Percentiles rank a stretch among this genome's conserved stretches.
Evolutionary conservation across 306 rosid species (phyloP).

Genomic region (apple (Malus domestica)): DNA sequence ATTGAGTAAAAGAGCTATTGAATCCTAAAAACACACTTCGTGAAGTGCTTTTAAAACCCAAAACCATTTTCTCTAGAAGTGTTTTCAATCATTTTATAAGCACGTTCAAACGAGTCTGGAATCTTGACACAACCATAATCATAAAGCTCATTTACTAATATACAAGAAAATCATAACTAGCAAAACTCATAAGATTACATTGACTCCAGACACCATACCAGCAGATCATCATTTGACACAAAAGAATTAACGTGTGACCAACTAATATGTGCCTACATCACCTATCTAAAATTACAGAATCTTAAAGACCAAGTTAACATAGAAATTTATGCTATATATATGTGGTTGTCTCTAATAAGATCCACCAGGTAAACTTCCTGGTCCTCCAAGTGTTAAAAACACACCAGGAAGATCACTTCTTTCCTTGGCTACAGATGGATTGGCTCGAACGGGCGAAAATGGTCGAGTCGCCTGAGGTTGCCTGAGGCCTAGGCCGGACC

Average conservation of each 20-base stretch:
- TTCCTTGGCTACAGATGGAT: conserved; percentile 31
- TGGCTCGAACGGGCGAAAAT: conserved; percentile 29
- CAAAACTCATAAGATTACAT: not conserved
- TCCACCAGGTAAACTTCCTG: conserved; percentile 45
- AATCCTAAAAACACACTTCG: no score
- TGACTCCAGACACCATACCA: not conserved
- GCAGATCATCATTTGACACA: conserved; percentile 8
- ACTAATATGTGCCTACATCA: not conserved
- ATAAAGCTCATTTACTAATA: not conserved
- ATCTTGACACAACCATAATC: not conserved
- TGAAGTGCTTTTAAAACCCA: no score
- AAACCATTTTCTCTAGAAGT: no score
- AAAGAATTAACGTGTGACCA: not conserved
- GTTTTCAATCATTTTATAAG: no score
- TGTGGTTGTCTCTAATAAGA: conserved; percentile 12
- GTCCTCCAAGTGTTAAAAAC: conserved; percentile 79
- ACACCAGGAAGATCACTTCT: conserved; percentile 76
- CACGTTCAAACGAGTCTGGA: not conserved
- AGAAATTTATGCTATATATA: not conserved
- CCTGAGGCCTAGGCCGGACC: conserved; percentile 26
- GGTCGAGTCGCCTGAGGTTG: conserved; percentile 34
- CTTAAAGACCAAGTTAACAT: not conserved
- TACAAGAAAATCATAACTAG: not conserved
- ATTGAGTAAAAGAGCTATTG: no score
- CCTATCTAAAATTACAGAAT: conserved; percentile 22